Evolutionary conservation across 1,139 yeast species (phyloP), one percentile per base, ranked within the genome.

Genomic region (Eremothecium sinecaudum): DNA sequence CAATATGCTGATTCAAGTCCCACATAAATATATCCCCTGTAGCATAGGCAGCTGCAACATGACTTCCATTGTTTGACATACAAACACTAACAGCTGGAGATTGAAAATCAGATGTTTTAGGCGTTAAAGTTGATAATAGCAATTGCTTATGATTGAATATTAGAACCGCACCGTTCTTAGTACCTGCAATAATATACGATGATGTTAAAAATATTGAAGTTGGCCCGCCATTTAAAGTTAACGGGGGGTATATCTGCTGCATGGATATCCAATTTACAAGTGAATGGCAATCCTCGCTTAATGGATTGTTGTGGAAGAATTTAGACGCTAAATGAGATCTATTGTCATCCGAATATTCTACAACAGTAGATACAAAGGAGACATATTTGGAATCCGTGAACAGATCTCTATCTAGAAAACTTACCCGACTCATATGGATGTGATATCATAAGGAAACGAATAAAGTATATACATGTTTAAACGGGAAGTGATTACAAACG

Each of bases 41-140:
- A 9, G 56, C 51, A 42, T 64, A 67, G 10, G 73, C 71, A 0
- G 65, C 66, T 1, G 69, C 73, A 3, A 72, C 42, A 44, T 61
- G 64, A 0, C 71, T 65, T 4, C 71, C 72, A 46, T 74, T 79
- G 4, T 66, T 58, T 1, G 76, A 69, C 10, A 67, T 50, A 0
- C 69, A 63, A 26, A 79, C 47, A 2, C 67, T 47, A 0, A 74
- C 61, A 2, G 76, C 69, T 1, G 63, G 34, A 6, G 53, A 45
- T 21, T 48, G 37, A 17, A 48, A 18, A 12, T 33, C 30, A 2
- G 21, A 26, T 11, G 37, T 15, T n/a, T 46, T 41, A 3, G 58
- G 57, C 1, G 46, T 37, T 23, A 57, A 37, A 8, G 42, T 42
- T 9, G 43, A 31, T 24, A 49, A 50, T 24, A 57, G 29, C 24